Percentiles rank a stretch among this genome's conserved stretches.
Evolutionary conservation across 306 rosid species (phyloP).

Genomic region (Cucurbita ficifolia): DNA sequence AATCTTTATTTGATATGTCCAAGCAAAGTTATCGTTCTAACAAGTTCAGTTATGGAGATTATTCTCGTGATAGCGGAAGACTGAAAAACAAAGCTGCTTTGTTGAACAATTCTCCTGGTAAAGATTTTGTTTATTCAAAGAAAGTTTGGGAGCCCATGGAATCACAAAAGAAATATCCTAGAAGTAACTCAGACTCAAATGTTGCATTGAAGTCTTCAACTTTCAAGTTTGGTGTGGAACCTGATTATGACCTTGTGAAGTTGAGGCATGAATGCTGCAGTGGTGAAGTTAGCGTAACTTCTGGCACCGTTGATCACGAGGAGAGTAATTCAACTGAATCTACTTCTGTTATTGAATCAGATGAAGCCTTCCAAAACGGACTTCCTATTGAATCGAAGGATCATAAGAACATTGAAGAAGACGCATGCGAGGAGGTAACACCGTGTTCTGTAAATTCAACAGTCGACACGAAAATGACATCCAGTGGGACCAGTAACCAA

Average conservation of each 20-base stretch:
- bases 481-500: conserved; percentile 29
- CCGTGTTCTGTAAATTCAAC: conserved; percentile 9
- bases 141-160: conserved; percentile 92
- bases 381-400: conserved; percentile 23
- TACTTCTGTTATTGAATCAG: conserved; percentile 21
- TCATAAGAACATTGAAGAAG: conserved; percentile 27
- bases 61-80: conserved; percentile 56
- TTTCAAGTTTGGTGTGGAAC: conserved; percentile 25
- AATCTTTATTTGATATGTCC: conserved; percentile 41
- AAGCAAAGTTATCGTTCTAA: conserved; percentile 53
- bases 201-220: conserved; percentile 32
- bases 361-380: conserved; percentile 28
- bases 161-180: conserved; percentile 55
- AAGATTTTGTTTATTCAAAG: conserved; percentile 55
- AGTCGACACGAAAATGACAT: conserved; percentile 4
- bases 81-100: conserved; percentile 41
- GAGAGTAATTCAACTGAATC: conserved; percentile 35
- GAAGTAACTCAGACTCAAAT: conserved; percentile 63
- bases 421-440: conserved; percentile 27
- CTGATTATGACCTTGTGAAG: conserved; percentile 26
- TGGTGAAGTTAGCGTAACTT: conserved; percentile 17
- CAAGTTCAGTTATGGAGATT: conserved; percentile 44
- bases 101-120: conserved; percentile 37
- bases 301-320: conserved; percentile 27
- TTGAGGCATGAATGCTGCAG: conserved; percentile 18